phyloP scores from a whole-genome alignment of 257 asterid genomes.

The Pogostemon cablin region DNA sequence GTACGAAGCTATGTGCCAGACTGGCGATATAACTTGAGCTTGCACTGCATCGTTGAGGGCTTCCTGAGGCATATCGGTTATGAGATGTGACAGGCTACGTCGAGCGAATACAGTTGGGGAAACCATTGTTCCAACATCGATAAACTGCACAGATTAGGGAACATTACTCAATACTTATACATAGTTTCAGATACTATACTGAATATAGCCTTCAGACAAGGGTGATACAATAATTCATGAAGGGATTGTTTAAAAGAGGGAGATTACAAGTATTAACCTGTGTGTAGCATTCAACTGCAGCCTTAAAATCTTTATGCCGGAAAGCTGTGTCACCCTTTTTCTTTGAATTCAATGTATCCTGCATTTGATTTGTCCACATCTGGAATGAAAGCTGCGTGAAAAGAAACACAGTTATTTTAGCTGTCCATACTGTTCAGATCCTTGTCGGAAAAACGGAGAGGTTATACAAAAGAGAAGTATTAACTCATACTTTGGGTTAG shows the following conservation, averaged over 20 bases:
- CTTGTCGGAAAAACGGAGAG: not conserved
- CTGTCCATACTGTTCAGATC: not conserved
- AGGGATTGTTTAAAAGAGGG: not conserved
- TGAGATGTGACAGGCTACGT: slow-evolving; percentile 63
- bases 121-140: slow-evolving; percentile 73
- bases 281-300: slow-evolving; percentile 62
- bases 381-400: slow-evolving; percentile 61
- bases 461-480: not conserved
- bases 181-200: not conserved
- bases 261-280: slow-evolving; percentile 42
- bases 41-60: slow-evolving; percentile 73
- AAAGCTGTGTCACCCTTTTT: slow-evolving; percentile 69
- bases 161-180: not conserved
- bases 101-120: slow-evolving; percentile 74
- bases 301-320: slow-evolving; percentile 61
- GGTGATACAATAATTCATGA: not conserved
- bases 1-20: slow-evolving; percentile 75
- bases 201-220: not conserved
- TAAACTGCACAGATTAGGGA: slow-evolving; percentile 50
- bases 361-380: slow-evolving; percentile 84
- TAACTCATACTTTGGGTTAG: no score
- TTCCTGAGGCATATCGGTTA: slow-evolving; percentile 63
- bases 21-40: slow-evolving; percentile 72
- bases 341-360: slow-evolving; percentile 70
- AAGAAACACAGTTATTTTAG: slow-evolving; percentile 20